These are phyloP conservation scores for Firmiana major DNA, from an alignment of 345 rosid genomes.

Conservation along the genomic window DNA sequence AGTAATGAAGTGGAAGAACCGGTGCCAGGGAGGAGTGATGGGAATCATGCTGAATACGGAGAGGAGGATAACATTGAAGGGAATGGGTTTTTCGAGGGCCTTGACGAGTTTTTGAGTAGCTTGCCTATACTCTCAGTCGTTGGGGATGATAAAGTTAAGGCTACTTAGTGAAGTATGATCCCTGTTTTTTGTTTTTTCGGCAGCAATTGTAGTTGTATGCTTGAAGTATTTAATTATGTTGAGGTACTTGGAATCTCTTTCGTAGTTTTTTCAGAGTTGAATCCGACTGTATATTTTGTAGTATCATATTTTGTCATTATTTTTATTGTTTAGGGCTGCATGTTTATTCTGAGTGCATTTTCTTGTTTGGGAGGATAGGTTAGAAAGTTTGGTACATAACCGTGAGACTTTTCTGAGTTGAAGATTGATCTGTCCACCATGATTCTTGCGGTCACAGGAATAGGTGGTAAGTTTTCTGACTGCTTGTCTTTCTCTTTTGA, in stretches of 20 bases:
- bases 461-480: not conserved
- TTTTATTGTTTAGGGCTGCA: not conserved
- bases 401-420: not conserved
- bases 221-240: slow-evolving; percentile 26
- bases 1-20: slow-evolving; percentile 84
- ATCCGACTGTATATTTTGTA: slow-evolving; percentile 8
- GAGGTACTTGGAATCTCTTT: not conserved
- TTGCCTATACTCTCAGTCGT: slow-evolving; percentile 87
- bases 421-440: not conserved
- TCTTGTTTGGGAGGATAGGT: not conserved
- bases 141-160: slow-evolving; percentile 80
- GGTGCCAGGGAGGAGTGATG: slow-evolving; percentile 34
- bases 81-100: slow-evolving; percentile 85
- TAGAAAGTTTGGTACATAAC: not conserved
- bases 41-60: slow-evolving; percentile 43
- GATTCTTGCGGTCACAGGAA: not conserved
- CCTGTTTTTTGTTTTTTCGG: slow-evolving; percentile 20
- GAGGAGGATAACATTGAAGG: slow-evolving; percentile 83
- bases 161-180: slow-evolving; percentile 52
- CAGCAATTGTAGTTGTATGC: slow-evolving; percentile 27
- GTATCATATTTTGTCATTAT: not conserved
- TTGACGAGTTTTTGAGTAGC: slow-evolving; percentile 91
- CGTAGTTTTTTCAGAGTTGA: not conserved
- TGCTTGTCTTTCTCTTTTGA: not conserved
- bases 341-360: not conserved